Conservation (phyloP, 345 rosid species). For the Pistacia atlantica region DNA sequence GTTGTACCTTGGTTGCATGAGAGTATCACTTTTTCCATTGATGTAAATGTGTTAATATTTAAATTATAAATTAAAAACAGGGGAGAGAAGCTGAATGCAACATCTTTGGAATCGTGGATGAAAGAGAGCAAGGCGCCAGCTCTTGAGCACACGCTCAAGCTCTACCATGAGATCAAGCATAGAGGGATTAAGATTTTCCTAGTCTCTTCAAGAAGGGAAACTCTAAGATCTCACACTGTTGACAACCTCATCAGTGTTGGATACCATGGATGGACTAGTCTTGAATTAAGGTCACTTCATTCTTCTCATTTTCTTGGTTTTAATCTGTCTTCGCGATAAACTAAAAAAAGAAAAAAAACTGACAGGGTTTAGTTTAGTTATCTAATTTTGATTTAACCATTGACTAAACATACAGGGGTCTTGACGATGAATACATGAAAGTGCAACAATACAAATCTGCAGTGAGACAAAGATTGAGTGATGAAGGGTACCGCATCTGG, state of each 20-base stretch:
- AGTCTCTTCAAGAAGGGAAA: conserved; percentile 76
- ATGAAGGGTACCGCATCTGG: conserved; percentile 77
- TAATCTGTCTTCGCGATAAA: too few species aligned
- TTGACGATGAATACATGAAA: conserved; percentile 57
- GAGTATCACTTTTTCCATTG: neutral
- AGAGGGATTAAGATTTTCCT: conserved; percentile 73
- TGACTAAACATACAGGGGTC: conserved; percentile 40
- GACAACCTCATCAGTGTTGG: conserved; percentile 81
- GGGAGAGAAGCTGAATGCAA: conserved; percentile 64
- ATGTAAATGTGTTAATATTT: neutral
- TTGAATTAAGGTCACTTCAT: conserved; percentile 53
- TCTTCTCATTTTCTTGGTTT: neutral
- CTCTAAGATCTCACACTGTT: conserved; percentile 71
- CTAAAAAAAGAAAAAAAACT: too few species aligned
- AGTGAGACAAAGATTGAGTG: conserved; percentile 49
- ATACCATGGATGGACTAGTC: conserved; percentile 80
- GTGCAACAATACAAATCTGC: conserved; percentile 66
- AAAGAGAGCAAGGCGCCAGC: conserved; percentile 61
- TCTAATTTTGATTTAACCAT: neutral
- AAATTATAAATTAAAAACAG: conserved; percentile 30
- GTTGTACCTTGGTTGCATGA: neutral
- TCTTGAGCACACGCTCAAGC: conserved; percentile 47
- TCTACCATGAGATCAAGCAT: conserved; percentile 63
- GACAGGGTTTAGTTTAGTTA: too few species aligned
- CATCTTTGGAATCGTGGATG: conserved; percentile 68